Base-by-base conservation (phyloP, 768 basidiomycete genomes). In the Heimioporus sp. region DNA sequence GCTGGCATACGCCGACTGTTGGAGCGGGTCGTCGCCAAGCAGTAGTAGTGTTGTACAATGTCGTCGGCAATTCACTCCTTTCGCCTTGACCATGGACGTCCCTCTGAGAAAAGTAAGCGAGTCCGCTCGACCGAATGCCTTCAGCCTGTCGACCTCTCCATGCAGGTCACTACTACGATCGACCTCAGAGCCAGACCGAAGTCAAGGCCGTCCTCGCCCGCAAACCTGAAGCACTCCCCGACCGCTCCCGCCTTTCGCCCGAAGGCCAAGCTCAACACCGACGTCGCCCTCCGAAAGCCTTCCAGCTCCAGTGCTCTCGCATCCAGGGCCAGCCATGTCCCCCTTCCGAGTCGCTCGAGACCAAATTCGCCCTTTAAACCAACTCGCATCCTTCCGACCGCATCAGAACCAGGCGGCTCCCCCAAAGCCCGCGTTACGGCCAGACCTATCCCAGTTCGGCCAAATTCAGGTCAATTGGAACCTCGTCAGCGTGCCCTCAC, bases 181-280 rank as follows among this genome's bases (percentile, higher is more conserved):
- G 76, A 74, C 56, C 69, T 76, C 59, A 73, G 70, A 55, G 60
- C 61, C 17, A 66, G 63, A 32, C 51, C 65, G 2, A 28, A 7
- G 7, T 74, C 79, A 36, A 72, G 82, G 41, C 81, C 83, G 13
- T 58, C 66, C 10, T 85, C 83, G 10, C 80, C 80, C 15, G 62
- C 68, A 54, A 81, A n/a, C n/a, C n/a, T n/a, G n/a, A n/a, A 78
- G 61, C 56, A 54, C n/a, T 61, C 59, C 10, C 60, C 62, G 11
- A 43, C 61, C 2, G 60, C 63, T 20, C 61, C 65, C 11, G 55
- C 59, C 39, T 58, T 70, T 37, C 66, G 80, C 49, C 80, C 82
- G 13, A 86, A 74, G 63, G 83, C 81, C 52, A 87, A 83, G 67
- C 73, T 87, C 36, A 86, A 81, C 59, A 77, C 72, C 53, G 80